Base-by-base conservation (phyloP, 805 yeast genomes). In the Zygosaccharomyces lentus region DNA sequence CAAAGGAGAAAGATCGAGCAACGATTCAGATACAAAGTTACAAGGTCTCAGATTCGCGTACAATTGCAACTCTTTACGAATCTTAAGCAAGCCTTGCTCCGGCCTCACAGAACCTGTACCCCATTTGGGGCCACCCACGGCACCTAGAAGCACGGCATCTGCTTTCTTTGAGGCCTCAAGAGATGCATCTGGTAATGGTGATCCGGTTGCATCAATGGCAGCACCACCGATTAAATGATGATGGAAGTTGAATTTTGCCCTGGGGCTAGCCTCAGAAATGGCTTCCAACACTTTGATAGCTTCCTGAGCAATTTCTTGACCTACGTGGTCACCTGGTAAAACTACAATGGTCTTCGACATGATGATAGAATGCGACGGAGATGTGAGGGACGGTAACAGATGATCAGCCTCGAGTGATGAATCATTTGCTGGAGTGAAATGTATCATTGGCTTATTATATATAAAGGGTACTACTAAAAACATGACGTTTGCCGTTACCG, bases 51-150 rank as follows among this genome's bases (percentile, higher is more conserved):
- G 78, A 70, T 93, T 93, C 48, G 99, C 99, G 67, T 93, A 93
- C 56, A 93, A 74, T 66, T 84, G 86, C 64, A 93, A 78, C 67
- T 89, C 98, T 69, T 93, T 93, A 70, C 99, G 81, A 67, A 93
- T 91, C 72, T 90, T 79, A 54, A 93, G 77, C 56, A 93, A 77
- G 49, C 99, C 99, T 71, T 88, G 98, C 68, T 93, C 99, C 43
- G 99, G 99, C 72, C 99, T 82, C 38, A 91, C 98, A 9, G 76
- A 63, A 41, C 97, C 97, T 23, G 97, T 87, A 30, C 98, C 98
- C 99, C 99, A 93, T 71, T 93, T 93, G 51, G 99, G 99, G 27
- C 99, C 99, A 53, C 99, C 99, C 27, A 93, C 99, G 7, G 99
- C 96, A 55, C 99, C 99, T 47, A 93, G 75, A 54, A 93, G 73